Evolutionary conservation across 2,329 filamentous ascomycete genomes (phyloP).

Genomic region (Biscogniauxia marginata): DNA sequence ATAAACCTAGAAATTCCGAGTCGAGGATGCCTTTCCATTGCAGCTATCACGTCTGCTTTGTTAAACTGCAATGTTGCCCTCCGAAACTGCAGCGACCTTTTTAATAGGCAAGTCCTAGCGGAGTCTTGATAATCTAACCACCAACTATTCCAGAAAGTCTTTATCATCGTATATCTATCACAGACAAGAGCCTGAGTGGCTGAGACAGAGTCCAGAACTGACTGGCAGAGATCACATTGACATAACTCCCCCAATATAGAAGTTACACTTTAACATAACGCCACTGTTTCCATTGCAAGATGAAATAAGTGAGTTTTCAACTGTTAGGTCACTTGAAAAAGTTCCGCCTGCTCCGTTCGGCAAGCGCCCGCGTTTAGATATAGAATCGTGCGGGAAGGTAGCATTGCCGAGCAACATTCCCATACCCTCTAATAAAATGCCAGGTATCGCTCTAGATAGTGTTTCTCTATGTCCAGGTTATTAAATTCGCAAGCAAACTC

Average conservation of each 20-base stretch:
- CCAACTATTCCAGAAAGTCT: neutral
- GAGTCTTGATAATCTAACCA: neutral
- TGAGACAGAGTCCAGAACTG: neutral
- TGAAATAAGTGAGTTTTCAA: neutral
- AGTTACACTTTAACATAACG: neutral
- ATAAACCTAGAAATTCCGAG: neutral
- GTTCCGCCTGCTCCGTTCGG: neutral
- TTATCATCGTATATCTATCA: neutral
- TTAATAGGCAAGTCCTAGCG: slow-evolving; percentile 4
- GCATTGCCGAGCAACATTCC: neutral
- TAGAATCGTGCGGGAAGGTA: slow-evolving; percentile 1
- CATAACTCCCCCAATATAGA: neutral
- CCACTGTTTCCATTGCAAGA: neutral
- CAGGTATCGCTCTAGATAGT: neutral
- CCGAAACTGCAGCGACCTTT: neutral
- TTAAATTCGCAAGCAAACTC: neutral
- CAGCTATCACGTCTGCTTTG: neutral
- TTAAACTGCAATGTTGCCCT: neutral
- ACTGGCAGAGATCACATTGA: neutral
- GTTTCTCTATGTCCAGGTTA: neutral
- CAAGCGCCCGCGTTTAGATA: neutral
- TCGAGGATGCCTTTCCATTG: neutral
- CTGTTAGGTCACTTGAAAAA: neutral
- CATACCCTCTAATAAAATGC: neutral
- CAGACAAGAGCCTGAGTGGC: neutral